Percentiles rank a stretch among this genome's conserved stretches.
Evolutionary conservation across 2,329 filamentous ascomycete species (phyloP).

Genomic region (Diaporthe sp.): DNA sequence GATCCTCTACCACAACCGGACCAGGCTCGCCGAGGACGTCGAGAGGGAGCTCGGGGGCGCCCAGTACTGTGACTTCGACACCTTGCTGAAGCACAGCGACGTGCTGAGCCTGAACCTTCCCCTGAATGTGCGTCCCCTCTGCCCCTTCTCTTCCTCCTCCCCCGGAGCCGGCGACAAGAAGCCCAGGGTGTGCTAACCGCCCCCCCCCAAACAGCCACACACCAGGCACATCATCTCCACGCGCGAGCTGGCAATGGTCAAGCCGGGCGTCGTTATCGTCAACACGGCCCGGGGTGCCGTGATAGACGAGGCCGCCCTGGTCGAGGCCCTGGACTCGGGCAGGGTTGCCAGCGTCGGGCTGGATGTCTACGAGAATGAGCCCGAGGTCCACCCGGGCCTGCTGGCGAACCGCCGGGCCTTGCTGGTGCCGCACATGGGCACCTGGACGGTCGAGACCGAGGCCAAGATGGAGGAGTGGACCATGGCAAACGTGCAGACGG

Average conservation of each 20-base stretch:
- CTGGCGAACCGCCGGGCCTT: constrained; percentile 79
- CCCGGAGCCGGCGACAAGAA: background rate
- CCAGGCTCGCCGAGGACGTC: constrained; percentile 67
- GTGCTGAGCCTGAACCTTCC: constrained; percentile 86
- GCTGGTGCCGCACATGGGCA: constrained; percentile 87
- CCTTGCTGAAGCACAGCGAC: constrained; percentile 77
- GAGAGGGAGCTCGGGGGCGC: constrained; percentile 65
- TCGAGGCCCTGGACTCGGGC: constrained; percentile 78
- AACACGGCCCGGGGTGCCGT: constrained; percentile 89
- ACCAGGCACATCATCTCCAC: constrained; percentile 84
- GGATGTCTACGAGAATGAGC: constrained; percentile 89
- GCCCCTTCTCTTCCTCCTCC: background rate
- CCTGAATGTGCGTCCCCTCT: constrained; percentile 74
- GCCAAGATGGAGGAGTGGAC: constrained; percentile 82
- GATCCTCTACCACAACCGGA: constrained; percentile 82
- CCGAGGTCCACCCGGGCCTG: constrained; percentile 80
- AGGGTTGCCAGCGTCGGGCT: constrained; percentile 80
- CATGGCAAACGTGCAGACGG: constrained; percentile 77
- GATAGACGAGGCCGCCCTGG: constrained; percentile 85
- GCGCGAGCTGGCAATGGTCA: constrained; percentile 82
- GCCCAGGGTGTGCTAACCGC: background rate
- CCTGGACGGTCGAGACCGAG: constrained; percentile 79
- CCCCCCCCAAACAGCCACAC: constrained; percentile 56
- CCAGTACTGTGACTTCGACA: constrained; percentile 80
- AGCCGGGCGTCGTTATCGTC: constrained; percentile 80